These are phyloP conservation scores for Hypericum androsaemum DNA, from an alignment of 345 rosid species.

Conservation along the genomic window DNA sequence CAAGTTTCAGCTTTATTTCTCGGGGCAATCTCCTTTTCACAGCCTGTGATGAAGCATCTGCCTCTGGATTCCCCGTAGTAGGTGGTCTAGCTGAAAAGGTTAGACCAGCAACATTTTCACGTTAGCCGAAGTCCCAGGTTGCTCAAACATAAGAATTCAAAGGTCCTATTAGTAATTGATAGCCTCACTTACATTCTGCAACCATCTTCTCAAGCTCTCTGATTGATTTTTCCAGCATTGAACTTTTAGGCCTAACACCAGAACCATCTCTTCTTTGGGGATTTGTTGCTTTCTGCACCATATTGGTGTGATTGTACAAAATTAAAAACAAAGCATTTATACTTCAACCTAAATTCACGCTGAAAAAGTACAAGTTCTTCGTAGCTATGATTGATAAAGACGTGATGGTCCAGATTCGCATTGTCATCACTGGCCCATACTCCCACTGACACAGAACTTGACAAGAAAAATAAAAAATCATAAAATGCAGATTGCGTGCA, in stretches of 20 bases:
- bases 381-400: too few relatives aligned
- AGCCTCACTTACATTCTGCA: slow-evolving; percentile 62
- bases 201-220: slow-evolving; percentile 84
- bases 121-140: neutral
- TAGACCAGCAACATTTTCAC: slow-evolving; percentile 6
- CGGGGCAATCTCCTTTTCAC: slow-evolving; percentile 71
- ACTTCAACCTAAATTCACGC: neutral
- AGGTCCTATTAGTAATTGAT: slow-evolving; percentile 3
- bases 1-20: slow-evolving; percentile 59
- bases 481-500: too few relatives aligned
- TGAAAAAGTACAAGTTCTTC: too few relatives aligned
- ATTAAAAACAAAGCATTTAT: neutral
- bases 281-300: slow-evolving; percentile 38
- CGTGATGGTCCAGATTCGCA: too few relatives aligned
- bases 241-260: slow-evolving; percentile 45
- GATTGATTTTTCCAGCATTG: slow-evolving; percentile 78
- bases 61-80: slow-evolving; percentile 62
- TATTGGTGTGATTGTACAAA: neutral
- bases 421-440: too few relatives aligned
- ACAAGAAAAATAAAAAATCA: too few relatives aligned
- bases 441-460: too few relatives aligned
- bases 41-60: slow-evolving; percentile 56
- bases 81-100: slow-evolving; percentile 71
- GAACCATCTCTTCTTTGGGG: slow-evolving; percentile 49
- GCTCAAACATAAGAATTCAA: slow-evolving; percentile 4